Base-by-base conservation (phyloP, 2,329 filamentous ascomycete genomes). In the Neofusicoccum parvum region DNA sequence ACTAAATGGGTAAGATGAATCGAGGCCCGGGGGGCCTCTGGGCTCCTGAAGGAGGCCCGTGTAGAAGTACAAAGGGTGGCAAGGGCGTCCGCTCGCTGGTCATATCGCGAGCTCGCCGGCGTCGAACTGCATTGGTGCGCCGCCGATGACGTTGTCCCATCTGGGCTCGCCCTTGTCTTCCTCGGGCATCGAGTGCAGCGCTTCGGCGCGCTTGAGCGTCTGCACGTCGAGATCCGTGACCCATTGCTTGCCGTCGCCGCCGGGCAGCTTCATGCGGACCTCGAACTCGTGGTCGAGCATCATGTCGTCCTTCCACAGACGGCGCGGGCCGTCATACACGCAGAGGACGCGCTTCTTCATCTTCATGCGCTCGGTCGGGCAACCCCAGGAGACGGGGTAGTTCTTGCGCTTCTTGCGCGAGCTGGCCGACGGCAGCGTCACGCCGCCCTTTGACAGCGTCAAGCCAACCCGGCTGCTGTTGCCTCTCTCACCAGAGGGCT, bases 281-380 rank as follows among this genome's bases (percentile, higher is more conserved):
- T 99, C 95, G 73, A 95, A 94, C 72, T 97, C 93, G 15, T 91
- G 93, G 71, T 94, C 92, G 58, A 99, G 88, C 93, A 97, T 96
- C 92, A 98, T 95, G 80, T 99, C 95, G 75, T 99, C 95, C 82
- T 98, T 98, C 86, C 92, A 95, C 58, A 99, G 85, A 48, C 94
- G 89, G 62, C 94, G 88, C 15, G 86, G 86, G 0, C 95, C 95
- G 74, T 98, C 93, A 73, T 96, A 99, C 20, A 96, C 92, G 69
- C 92, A 92, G 73, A 98, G 85, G 64, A 97, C 92, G 34, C 95
- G 91, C 87, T 97, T 97, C 87, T 96, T 97, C 88, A 96, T 96
- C 75, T 91, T 96, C 92, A 98, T 97, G 82, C 95, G 93, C 73
- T 92, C 91, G 73, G 91, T 89, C 68, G 94, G 87, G 72, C 94